Evolutionary conservation across 1,284 basidiomycete species (phyloP), one percentile per base, ranked within the genome.

Genomic region (Papiliotrema flavescens): DNA sequence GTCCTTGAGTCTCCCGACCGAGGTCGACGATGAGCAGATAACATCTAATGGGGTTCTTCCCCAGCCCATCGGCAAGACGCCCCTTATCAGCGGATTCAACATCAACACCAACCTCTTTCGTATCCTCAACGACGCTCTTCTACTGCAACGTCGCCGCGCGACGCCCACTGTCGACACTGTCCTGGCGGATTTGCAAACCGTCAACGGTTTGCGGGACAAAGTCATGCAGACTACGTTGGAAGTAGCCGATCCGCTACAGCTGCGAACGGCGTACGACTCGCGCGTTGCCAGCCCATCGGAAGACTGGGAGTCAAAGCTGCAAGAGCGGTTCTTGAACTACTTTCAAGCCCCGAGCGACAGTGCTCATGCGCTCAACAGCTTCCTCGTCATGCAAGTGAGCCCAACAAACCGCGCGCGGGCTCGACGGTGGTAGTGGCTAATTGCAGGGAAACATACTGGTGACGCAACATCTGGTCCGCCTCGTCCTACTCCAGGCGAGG

Each of bases 1-100:
- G 55, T 48, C 57, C 2, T 48, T 71, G 17, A 56, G 54, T 1
- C 60, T 74, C 17, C 74, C 74, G 0, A 49, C 69, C 15, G 74
- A 77, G 56, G 68, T 75, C 13, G 73, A 75, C 54, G 75, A 77
- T 54, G 71, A 74, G 35, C 62, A 69, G 42, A 77, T 77, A 61
- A 74, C 73, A 0, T 23, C 57, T 0, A 57, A 60, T 22, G 73
- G 73, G 0, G 65, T 74, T 23, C 53, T 67, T 17, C 67, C 69
- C 2, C 74, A 74, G 54, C 67, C 71, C 0, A 32, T 52, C 0
- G 70, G 65, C 8, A 57, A 58, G 11, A 72, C 70, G 8, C 66
- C 73, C 2, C 58, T 69, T 13, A 69, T 75, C 20, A 57, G 65
- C 14, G 72, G 73, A 3, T 75, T 78, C 63, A 74, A 72, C 55